Percentiles rank a stretch among this genome's conserved stretches.
phyloP scores from a whole-genome alignment of 495 filamentous ascomycete genomes.

The Penicillium atrosanguineum region DNA sequence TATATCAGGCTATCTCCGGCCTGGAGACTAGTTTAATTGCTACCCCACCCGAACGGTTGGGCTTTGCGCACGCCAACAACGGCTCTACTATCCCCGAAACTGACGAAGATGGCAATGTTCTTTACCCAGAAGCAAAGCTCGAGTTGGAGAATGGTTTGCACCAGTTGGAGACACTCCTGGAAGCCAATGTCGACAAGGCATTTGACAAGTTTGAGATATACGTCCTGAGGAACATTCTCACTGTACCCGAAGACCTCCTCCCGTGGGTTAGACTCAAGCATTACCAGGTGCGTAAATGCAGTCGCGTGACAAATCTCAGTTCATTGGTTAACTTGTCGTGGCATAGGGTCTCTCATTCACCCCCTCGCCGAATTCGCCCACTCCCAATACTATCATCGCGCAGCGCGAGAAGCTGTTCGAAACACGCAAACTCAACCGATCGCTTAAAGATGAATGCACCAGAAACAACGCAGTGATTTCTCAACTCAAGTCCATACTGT shows the following conservation, averaged over 20 bases:
- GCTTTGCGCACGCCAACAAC: conserved; percentile 57
- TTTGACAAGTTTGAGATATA: conserved; percentile 84
- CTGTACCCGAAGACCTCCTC: conserved; percentile 67
- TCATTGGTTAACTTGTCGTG: background rate
- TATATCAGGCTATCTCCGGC: conserved; percentile 78
- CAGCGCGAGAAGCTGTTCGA: conserved; percentile 78
- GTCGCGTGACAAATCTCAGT: background rate
- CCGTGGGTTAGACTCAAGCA: conserved; percentile 78
- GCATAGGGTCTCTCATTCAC: conserved; percentile 36
- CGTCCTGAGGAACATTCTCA: conserved; percentile 83
- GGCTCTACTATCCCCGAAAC: conserved; percentile 48
- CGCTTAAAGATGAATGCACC: conserved; percentile 70
- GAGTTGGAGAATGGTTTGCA: conserved; percentile 91
- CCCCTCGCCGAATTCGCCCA: conserved; percentile 44
- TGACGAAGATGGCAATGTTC: conserved; percentile 51
- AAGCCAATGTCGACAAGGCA: conserved; percentile 69
- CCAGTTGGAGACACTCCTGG: conserved; percentile 92
- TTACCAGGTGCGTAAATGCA: conserved; percentile 63
- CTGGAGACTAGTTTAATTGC: conserved; percentile 76
- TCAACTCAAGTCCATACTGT: conserved; percentile 59
- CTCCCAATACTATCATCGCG: conserved; percentile 60
- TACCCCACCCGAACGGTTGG: conserved; percentile 68
- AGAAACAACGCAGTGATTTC: conserved; percentile 71
- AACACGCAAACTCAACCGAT: conserved; percentile 72
- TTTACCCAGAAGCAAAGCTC: conserved; percentile 59